These are phyloP conservation scores for Talaromyces ruber DNA, from an alignment of 495 filamentous ascomycete species.

Conservation along the genomic window DNA sequence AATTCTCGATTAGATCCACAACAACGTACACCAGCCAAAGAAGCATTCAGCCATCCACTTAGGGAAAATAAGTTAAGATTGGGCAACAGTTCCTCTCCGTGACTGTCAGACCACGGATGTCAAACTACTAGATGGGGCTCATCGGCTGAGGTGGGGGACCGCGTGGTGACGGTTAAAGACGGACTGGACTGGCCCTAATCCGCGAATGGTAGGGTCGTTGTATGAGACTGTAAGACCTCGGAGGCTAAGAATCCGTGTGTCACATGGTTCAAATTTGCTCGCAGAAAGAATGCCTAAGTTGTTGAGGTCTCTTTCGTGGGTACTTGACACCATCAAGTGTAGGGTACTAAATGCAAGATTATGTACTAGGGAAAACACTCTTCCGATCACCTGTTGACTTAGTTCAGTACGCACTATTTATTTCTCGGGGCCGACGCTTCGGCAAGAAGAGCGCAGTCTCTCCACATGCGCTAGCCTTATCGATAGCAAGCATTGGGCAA, in stretches of 20 bases:
- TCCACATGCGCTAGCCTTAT: background rate
- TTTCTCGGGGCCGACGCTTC: background rate
- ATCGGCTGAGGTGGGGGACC: background rate
- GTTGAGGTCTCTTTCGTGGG: background rate
- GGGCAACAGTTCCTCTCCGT: background rate
- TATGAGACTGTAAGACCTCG: too few relatives aligned
- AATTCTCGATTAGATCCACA: conserved; percentile 8
- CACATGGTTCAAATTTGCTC: background rate
- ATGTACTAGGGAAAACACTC: background rate
- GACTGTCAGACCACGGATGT: background rate
- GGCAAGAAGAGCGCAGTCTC: background rate
- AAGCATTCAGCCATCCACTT: background rate
- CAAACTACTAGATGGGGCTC: background rate
- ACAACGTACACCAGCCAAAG: background rate
- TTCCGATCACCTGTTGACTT: background rate
- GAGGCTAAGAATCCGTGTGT: too few relatives aligned
- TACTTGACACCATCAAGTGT: background rate
- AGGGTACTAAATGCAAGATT: background rate
- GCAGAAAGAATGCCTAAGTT: background rate
- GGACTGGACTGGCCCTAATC: background rate
- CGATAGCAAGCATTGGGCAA: background rate
- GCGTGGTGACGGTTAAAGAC: background rate
- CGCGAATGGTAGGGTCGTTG: too few relatives aligned
- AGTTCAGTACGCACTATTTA: background rate
- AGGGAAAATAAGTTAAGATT: background rate